Evolutionary conservation across 768 basidiomycete species (phyloP).

Genomic region (Rickenella mellea): DNA sequence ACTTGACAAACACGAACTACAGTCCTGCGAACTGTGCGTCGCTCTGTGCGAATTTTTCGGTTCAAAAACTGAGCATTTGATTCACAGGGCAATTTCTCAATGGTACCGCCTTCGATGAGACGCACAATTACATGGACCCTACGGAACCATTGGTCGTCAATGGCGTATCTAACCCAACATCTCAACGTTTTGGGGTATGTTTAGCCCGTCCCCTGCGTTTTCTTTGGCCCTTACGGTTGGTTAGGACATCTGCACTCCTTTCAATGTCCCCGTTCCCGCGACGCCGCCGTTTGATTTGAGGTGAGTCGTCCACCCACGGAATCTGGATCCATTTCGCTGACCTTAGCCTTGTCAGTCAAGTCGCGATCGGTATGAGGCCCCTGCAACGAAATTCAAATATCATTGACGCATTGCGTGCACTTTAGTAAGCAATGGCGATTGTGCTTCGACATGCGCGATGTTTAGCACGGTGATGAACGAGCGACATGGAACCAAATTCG

Average conservation of each 20-base stretch:
- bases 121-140: slow-evolving; percentile 36
- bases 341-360: slow-evolving; percentile 9
- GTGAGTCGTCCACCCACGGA: slow-evolving; percentile 13
- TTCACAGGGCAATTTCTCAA: slow-evolving; percentile 36
- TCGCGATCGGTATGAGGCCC: slow-evolving; percentile 14
- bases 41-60: neutral
- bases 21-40: slow-evolving; percentile 42
- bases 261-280: slow-evolving; percentile 26
- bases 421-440: slow-evolving; percentile 20
- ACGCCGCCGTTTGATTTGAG: slow-evolving; percentile 37
- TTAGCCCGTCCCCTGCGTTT: neutral
- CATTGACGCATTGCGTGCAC: neutral
- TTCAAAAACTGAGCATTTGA: neutral
- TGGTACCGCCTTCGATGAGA: slow-evolving; percentile 27
- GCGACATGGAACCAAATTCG: slow-evolving; percentile 39
- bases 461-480: slow-evolving; percentile 56
- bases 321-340: neutral
- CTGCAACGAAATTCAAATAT: neutral
- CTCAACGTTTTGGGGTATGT: slow-evolving; percentile 39
- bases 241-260: slow-evolving; percentile 24
- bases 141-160: slow-evolving; percentile 32
- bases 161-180: slow-evolving; percentile 32
- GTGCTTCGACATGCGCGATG: slow-evolving; percentile 56
- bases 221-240: slow-evolving; percentile 5
- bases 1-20: slow-evolving; percentile 28